Conservation (phyloP, 2,329 filamentous ascomycete genomes). For the Penicillium sp. region DNA sequence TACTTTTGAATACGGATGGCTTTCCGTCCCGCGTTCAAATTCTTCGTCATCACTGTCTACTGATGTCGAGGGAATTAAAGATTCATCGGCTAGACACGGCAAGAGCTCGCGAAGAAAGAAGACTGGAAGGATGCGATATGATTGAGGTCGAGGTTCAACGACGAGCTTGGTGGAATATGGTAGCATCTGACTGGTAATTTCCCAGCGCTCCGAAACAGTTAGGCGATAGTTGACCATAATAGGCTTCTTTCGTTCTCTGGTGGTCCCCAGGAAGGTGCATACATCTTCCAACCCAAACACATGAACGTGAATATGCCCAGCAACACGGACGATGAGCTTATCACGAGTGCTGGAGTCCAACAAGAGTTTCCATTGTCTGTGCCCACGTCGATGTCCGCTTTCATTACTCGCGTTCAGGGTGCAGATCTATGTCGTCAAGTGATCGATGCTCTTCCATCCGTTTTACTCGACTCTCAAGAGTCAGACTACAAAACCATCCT, state of each 20-base stretch:
- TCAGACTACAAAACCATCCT: constrained; percentile 17
- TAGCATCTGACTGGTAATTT: constrained; percentile 25
- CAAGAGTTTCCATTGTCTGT: constrained; percentile 9
- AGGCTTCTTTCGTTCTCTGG: constrained; percentile 23
- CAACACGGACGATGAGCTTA: constrained; percentile 21
- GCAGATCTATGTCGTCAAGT: constrained; percentile 19
- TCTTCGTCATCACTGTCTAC: constrained; percentile 15
- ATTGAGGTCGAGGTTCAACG: constrained; percentile 25
- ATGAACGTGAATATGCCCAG: constrained; percentile 23
- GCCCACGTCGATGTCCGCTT: constrained; percentile 17
- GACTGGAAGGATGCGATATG: constrained; percentile 15
- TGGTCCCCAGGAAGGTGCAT: constrained; percentile 20
- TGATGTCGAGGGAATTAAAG: constrained; percentile 16
- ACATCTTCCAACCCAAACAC: constrained; percentile 22
- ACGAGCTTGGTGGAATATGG: constrained; percentile 26
- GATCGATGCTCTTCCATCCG: constrained; percentile 18
- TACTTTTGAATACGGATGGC: constrained; percentile 17
- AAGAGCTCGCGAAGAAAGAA: constrained; percentile 10
- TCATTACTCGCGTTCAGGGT: constrained; percentile 10
- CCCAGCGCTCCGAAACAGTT: too few relatives aligned
- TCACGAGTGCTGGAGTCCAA: constrained; percentile 10
- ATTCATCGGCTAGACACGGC: constrained; percentile 18
- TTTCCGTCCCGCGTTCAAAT: constrained; percentile 15
- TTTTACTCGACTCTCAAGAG: constrained; percentile 16
- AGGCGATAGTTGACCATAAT: neutral